Evolutionary conservation across 257 asterid genomes (phyloP), one percentile per base, ranked within the genome.

Genomic region (Cinchona pubescens): DNA sequence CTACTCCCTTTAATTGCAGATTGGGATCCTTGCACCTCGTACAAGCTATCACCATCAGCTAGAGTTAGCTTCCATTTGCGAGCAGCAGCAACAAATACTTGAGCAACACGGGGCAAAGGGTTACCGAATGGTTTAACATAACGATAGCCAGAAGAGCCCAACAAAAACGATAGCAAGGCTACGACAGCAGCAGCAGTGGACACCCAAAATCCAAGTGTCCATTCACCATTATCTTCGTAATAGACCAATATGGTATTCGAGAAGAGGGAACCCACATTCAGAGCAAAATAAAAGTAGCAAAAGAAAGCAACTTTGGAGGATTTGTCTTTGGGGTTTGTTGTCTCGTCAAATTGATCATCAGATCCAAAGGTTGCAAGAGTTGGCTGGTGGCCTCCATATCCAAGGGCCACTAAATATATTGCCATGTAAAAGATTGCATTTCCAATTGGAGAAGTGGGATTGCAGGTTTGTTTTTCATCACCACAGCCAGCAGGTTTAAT

Each of bases 371-470:
- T 90, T 37, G 96, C 97, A 13, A 90, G 56, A 3, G 97, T 90
- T 16, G 97, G 97, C 58, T 92, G 96, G 81, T 90, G 92, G 5
- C 96, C 97, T 3, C 97, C 97, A 55, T 90, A 87, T 45, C 97
- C 97, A 2, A 90, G 82, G 3, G 97, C 96, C 34, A 90, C 91
- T 29, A 92, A 51, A 80, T 90, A 92, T 55, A 92, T 88, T 37
- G 92, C 90, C 32, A 86, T 48, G 84, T 92, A 90, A 79, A 92
- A 90, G 0, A 84, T 7, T 27, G 42, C 78, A 0, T 81, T 68
- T 63, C 89, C 88, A 42, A 66, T 9, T 0, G 79, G 0, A 9
- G 85, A 56, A 1, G 70, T 30, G 0, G 89, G 83, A 38, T 16
- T 10, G 35, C 93, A 87, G 15, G 49, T 9, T 14, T 51, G 27